Percentiles rank a stretch among this genome's conserved stretches.
Conservation (phyloP, 192 early-diverging fungal genomes). For the Coemansia sp. region DNA sequence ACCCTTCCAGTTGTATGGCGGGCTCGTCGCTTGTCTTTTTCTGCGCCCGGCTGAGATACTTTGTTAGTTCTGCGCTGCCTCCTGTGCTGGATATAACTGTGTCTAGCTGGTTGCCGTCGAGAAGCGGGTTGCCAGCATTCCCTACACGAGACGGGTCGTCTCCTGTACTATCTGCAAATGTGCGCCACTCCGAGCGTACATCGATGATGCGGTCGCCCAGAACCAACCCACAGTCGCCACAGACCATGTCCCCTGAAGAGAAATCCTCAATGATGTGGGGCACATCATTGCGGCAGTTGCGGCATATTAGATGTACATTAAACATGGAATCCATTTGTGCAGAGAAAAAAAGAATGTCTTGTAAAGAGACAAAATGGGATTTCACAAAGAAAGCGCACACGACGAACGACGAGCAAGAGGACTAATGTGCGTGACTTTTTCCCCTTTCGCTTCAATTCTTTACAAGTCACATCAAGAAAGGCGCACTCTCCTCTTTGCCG, state of each 20-base stretch:
- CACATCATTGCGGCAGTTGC: conserved; percentile 72
- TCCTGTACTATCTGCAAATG: conserved; percentile 42
- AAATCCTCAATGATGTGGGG: conserved; percentile 96
- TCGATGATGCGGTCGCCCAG: conserved; percentile 93
- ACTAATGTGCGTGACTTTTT: no score
- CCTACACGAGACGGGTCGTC: conserved; percentile 48
- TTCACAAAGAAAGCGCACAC: no score
- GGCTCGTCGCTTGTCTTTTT: conserved; percentile 65
- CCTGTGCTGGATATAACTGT: conserved; percentile 78
- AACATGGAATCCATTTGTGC: conserved; percentile 1
- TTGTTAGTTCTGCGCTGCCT: conserved; percentile 52
- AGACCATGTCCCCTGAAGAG: conserved; percentile 86
- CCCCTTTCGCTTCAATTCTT: no score
- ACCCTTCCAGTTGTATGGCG: conserved; percentile 71
- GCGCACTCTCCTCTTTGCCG: no score
- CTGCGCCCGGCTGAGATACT: conserved; percentile 33
- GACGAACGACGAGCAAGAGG: no score
- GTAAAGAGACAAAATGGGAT: background rate
- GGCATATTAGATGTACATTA: conserved; percentile 48
- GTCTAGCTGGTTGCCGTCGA: conserved; percentile 41
- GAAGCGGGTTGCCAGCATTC: conserved; percentile 28
- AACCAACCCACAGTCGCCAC: conserved; percentile 91
- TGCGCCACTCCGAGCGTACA: conserved; percentile 93
- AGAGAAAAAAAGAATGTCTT: background rate
- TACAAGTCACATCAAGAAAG: background rate